Evolutionary conservation across 306 rosid genomes (phyloP).

Genomic region (Betula pendula): DNA sequence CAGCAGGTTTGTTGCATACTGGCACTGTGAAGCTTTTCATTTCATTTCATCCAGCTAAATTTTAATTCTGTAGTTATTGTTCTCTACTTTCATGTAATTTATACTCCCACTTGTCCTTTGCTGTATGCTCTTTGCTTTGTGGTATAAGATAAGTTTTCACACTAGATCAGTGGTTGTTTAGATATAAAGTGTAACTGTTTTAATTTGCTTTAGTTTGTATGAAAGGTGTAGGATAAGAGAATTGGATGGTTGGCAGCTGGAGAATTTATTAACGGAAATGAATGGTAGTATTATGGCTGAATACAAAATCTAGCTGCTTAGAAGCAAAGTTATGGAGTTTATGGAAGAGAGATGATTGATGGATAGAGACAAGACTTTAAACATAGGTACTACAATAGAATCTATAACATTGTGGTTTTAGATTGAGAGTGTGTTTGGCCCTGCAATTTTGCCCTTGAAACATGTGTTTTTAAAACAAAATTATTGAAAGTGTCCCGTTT

Average conservation of each 20-base stretch:
- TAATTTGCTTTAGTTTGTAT: not conserved
- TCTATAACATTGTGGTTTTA: not conserved
- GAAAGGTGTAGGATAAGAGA: not conserved
- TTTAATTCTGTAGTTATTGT: not conserved
- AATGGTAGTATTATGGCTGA: not conserved
- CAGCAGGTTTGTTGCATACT: slow-evolving; percentile 65
- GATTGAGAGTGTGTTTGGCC: not conserved
- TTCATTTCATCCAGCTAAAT: not conserved
- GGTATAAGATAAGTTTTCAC: not conserved
- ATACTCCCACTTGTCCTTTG: not conserved
- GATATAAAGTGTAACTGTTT: not conserved
- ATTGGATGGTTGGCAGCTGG: not conserved
- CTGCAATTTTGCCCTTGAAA: too few relatives aligned
- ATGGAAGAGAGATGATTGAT: not conserved
- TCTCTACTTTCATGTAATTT: not conserved
- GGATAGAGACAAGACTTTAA: not conserved
- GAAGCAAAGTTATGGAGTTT: not conserved
- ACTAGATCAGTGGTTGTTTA: not conserved
- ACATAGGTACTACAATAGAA: not conserved
- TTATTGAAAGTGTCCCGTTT: too few relatives aligned
- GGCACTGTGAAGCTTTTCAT: not conserved
- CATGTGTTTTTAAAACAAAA: too few relatives aligned
- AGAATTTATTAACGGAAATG: not conserved
- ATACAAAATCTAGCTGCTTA: not conserved
- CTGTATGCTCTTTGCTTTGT: not conserved